These are phyloP conservation scores for Phalaenopsis hybrid DNA, from an alignment of 116 monocot genomes.

Conservation along the genomic window DNA sequence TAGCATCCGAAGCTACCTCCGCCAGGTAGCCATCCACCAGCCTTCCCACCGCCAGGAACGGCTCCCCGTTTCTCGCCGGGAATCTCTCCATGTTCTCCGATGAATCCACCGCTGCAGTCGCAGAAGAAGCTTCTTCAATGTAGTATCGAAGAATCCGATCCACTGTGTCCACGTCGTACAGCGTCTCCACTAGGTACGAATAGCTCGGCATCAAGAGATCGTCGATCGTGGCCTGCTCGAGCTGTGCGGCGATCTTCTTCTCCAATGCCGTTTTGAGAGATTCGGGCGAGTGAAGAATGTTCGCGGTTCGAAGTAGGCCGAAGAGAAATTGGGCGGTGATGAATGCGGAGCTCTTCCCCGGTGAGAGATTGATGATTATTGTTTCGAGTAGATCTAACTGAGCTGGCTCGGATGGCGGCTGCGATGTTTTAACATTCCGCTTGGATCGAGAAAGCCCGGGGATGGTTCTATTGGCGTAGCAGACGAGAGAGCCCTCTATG, in stretches of 20 bases:
- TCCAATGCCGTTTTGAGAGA: conserved; percentile 40
- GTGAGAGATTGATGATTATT: conserved; percentile 45
- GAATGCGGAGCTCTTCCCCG: conserved; percentile 35
- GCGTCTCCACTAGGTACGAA: conserved; percentile 66
- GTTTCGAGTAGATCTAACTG: conserved; percentile 76
- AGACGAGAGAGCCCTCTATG: conserved; percentile 63
- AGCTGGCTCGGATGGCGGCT: conserved; percentile 27
- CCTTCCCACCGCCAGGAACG: conserved; percentile 50
- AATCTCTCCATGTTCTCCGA: conserved; percentile 9
- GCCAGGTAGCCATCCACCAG: conserved; percentile 76
- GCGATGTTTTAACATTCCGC: conserved; percentile 23
- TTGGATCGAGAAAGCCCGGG: conserved; percentile 76
- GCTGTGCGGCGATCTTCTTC: conserved; percentile 59
- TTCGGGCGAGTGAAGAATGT: conserved; percentile 53
- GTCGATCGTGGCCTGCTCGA: conserved; percentile 74
- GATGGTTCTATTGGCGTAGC: conserved; percentile 68
- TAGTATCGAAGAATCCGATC: conserved; percentile 65
- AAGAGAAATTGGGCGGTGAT: conserved; percentile 57
- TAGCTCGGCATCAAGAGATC: conserved; percentile 91
- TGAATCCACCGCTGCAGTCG: conserved; percentile 8
- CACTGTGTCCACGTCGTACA: conserved; percentile 91
- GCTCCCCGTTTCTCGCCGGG: conserved; percentile 8
- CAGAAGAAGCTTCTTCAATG: conserved; percentile 17
- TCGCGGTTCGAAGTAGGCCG: conserved; percentile 59
- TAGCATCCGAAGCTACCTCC: conserved; percentile 84